Percentiles rank a stretch among this genome's conserved stretches.
Conservation (phyloP, 1,139 yeast species). For the Yamadazyma sp. region DNA sequence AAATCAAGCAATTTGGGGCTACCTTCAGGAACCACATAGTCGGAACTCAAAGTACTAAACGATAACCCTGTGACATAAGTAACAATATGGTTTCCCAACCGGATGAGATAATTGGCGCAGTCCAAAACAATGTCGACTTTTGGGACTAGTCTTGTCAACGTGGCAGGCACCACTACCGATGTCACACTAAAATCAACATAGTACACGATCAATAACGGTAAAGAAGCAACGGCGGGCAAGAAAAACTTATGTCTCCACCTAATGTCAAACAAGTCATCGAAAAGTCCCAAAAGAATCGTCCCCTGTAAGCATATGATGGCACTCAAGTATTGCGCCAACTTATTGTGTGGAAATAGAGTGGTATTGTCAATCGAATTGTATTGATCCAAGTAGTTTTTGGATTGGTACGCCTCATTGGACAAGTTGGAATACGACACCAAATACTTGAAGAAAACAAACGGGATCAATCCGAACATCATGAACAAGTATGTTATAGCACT, state of each 20-base stretch:
- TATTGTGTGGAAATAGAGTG: slow-evolving; percentile 70
- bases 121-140: slow-evolving; percentile 24
- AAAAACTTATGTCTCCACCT: slow-evolving; percentile 98
- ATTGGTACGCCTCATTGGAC: slow-evolving; percentile 35
- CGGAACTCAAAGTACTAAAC: slow-evolving; percentile 37
- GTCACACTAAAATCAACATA: slow-evolving; percentile 95
- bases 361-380: slow-evolving; percentile 34
- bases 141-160: slow-evolving; percentile 42
- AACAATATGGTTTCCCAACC: slow-evolving; percentile 33
- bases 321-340: slow-evolving; percentile 81
- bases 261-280: slow-evolving; percentile 92
- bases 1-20: slow-evolving; percentile 61
- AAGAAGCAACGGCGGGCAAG: slow-evolving; percentile 89
- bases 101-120: slow-evolving; percentile 23
- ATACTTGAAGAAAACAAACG: slow-evolving; percentile 83
- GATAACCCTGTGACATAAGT: slow-evolving; percentile 38
- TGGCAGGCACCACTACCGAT: slow-evolving; percentile 79
- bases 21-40: slow-evolving; percentile 29
- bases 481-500: slow-evolving; percentile 80
- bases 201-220: slow-evolving; percentile 87
- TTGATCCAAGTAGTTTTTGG: slow-evolving; percentile 36
- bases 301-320: slow-evolving; percentile 82
- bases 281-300: slow-evolving; percentile 81
- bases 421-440: slow-evolving; percentile 52
- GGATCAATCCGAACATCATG: slow-evolving; percentile 81